phyloP scores from a whole-genome alignment of 148 eudicot species.

The Fagopyrum tataricum region DNA sequence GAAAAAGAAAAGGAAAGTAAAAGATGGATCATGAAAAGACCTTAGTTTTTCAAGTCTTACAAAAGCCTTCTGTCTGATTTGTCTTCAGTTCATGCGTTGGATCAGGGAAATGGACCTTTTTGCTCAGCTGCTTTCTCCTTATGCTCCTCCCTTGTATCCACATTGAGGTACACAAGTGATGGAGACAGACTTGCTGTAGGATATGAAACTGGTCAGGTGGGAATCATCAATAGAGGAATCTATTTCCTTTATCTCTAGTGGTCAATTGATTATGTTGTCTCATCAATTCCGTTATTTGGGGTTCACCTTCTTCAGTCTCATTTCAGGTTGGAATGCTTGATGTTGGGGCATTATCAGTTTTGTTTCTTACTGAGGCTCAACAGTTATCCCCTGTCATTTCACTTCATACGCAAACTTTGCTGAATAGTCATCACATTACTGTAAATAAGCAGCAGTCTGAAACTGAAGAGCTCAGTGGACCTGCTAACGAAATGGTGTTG shows the following conservation, averaged over 20 bases:
- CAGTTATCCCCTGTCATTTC: slow-evolving; percentile 49
- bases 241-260: background rate
- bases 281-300: slow-evolving; percentile 13
- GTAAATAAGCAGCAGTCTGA: slow-evolving; percentile 29
- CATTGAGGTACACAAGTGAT: slow-evolving; percentile 42
- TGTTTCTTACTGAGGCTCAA: slow-evolving; percentile 53
- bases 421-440: slow-evolving; percentile 19
- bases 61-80: background rate
- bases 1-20: background rate
- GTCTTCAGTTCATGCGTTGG: slow-evolving; percentile 39
- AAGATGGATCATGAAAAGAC: background rate
- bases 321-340: slow-evolving; percentile 80
- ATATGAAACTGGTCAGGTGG: slow-evolving; percentile 73
- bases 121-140: slow-evolving; percentile 52
- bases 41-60: background rate
- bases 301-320: background rate
- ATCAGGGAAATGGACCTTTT: slow-evolving; percentile 35
- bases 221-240: slow-evolving; percentile 10
- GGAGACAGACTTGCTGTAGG: slow-evolving; percentile 74
- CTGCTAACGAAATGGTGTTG: slow-evolving; percentile 38
- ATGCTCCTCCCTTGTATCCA: slow-evolving; percentile 56
- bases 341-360: slow-evolving; percentile 43
- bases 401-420: slow-evolving; percentile 35
- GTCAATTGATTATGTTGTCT: slow-evolving; percentile 1
- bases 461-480: slow-evolving; percentile 25